These are phyloP conservation scores for Fomitiporia mediterranea DNA, from an alignment of 1,284 basidiomycete genomes.

Conservation along the genomic window DNA sequence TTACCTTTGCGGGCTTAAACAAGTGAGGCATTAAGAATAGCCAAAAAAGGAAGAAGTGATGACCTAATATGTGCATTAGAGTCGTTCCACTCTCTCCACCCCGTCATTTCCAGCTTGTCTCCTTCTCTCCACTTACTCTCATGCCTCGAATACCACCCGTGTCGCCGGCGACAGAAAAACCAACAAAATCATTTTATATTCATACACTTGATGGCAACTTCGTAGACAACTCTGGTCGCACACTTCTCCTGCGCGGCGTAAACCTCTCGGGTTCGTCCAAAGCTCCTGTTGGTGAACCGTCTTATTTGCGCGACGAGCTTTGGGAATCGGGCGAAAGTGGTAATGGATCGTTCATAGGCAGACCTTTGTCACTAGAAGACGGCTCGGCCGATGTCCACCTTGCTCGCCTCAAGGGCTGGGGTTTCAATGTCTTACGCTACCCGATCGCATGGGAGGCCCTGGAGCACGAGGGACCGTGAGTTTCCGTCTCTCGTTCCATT, in stretches of 20 bases:
- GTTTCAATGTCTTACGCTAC: constrained; percentile 91
- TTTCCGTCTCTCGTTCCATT: constrained; percentile 25
- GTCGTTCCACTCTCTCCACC: neutral
- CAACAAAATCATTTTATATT: constrained; percentile 49
- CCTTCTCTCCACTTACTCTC: constrained; percentile 5
- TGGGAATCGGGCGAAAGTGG: constrained; percentile 85
- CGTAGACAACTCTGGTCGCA: constrained; percentile 80
- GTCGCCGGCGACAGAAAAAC: constrained; percentile 67
- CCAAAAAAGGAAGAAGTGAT: neutral
- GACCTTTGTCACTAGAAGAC: constrained; percentile 80
- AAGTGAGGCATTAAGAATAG: too few species aligned
- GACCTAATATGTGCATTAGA: neutral
- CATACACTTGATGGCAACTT: constrained; percentile 75
- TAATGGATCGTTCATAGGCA: constrained; percentile 65
- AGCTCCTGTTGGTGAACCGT: constrained; percentile 69
- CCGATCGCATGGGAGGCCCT: constrained; percentile 94
- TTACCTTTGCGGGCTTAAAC: too few species aligned
- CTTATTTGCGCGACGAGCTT: constrained; percentile 70
- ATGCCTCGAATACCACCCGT: constrained; percentile 58
- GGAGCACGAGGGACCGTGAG: constrained; percentile 92
- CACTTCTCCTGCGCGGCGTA: constrained; percentile 84
- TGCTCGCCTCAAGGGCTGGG: constrained; percentile 83
- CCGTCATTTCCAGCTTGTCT: neutral
- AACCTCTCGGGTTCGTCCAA: constrained; percentile 91
- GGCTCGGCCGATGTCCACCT: constrained; percentile 88